phyloP scores from a whole-genome alignment of 2,329 filamentous ascomycete species.

The Magnaporthiopsis incrustans region DNA sequence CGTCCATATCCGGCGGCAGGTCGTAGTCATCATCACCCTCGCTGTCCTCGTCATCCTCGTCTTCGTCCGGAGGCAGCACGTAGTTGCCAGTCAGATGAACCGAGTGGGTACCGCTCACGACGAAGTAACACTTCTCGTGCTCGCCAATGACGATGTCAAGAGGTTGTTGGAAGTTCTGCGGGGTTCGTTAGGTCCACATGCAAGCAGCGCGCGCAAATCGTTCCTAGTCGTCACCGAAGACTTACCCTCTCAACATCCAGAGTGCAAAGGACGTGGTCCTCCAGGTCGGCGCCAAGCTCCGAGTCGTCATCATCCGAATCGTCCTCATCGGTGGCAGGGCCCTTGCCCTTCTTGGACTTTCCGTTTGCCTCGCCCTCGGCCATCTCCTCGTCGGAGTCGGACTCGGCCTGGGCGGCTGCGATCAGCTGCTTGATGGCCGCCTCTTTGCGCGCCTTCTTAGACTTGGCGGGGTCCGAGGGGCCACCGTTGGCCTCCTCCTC shows the following conservation, averaged over 20 bases:
- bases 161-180: constrained; percentile 85
- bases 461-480: constrained; percentile 84
- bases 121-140: constrained; percentile 86
- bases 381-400: constrained; percentile 63
- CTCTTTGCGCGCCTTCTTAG: constrained; percentile 75
- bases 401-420: constrained; percentile 53
- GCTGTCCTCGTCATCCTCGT: constrained; percentile 53
- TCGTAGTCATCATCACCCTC: constrained; percentile 70
- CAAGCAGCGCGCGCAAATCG: not conserved
- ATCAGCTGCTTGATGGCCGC: constrained; percentile 73
- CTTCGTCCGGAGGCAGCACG: constrained; percentile 62
- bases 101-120: constrained; percentile 80
- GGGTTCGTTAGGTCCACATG: constrained; percentile 18
- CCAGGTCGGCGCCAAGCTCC: constrained; percentile 58
- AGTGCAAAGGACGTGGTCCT: constrained; percentile 93
- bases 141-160: constrained; percentile 88
- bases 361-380: constrained; percentile 57
- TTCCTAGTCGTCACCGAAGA: not conserved
- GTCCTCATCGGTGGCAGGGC: constrained; percentile 53
- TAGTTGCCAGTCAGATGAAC: constrained; percentile 96
- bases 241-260: constrained; percentile 85
- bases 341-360: constrained; percentile 60
- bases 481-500: constrained; percentile 74
- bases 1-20: constrained; percentile 70
- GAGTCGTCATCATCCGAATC: constrained; percentile 51